Conservation (phyloP, 495 filamentous ascomycete genomes). For the Trichoderma reesei region DNA sequence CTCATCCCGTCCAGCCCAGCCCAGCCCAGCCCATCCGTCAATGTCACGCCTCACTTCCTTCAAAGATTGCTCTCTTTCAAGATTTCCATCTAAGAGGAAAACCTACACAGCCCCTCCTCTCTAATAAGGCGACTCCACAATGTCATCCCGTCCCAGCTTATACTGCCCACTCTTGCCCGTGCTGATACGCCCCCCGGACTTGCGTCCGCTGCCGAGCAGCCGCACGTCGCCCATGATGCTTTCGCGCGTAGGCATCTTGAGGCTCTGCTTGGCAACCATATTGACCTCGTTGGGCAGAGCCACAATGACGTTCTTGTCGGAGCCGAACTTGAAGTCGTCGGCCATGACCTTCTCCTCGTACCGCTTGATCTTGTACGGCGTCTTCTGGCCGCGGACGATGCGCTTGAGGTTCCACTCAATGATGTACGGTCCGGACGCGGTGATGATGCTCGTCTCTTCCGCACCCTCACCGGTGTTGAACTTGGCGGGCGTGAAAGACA, state of each 20-base stretch:
- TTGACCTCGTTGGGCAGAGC: slow-evolving; percentile 95
- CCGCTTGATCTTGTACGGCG: slow-evolving; percentile 91
- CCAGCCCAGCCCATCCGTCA: background rate
- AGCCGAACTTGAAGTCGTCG: slow-evolving; percentile 97
- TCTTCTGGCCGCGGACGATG: slow-evolving; percentile 63
- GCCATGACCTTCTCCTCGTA: slow-evolving; percentile 93
- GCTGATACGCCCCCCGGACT: slow-evolving; percentile 37
- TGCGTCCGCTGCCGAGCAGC: slow-evolving; percentile 35
- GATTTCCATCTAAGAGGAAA: no score
- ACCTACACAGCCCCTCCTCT: background rate
- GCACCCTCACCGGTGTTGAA: slow-evolving; percentile 85
- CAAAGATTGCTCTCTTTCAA: background rate
- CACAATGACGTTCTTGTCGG: slow-evolving; percentile 95
- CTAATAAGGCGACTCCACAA: slow-evolving; percentile 80
- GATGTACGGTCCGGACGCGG: slow-evolving; percentile 95
- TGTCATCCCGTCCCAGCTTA: slow-evolving; percentile 60
- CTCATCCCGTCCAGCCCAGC: background rate
- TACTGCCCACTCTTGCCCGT: slow-evolving; percentile 41
- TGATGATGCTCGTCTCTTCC: slow-evolving; percentile 84
- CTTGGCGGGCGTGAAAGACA: slow-evolving; percentile 81
- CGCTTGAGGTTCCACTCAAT: slow-evolving; percentile 94
- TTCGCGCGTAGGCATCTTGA: slow-evolving; percentile 85
- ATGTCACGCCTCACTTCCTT: background rate
- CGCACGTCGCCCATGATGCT: slow-evolving; percentile 60
- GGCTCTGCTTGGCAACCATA: slow-evolving; percentile 77